Percentiles rank a stretch among this genome's conserved stretches.
These are phyloP conservation scores for Melanogaster broomeanus DNA, from an alignment of 768 basidiomycete genomes.

Conservation along the genomic window DNA sequence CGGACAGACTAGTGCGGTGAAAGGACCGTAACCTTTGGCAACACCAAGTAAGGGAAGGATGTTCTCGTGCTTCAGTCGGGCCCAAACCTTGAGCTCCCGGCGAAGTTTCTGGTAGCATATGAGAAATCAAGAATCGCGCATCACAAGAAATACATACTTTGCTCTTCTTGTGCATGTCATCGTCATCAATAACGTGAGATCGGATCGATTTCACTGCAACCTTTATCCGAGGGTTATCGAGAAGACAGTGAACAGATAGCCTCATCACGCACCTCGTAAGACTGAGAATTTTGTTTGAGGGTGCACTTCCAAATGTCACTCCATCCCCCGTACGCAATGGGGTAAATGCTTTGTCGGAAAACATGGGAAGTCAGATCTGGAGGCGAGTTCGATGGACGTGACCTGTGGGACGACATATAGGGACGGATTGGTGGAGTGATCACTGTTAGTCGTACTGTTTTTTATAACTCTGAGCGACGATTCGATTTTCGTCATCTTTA, in stretches of 20 bases:
- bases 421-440: background rate
- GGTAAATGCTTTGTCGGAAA: slow-evolving; percentile 11
- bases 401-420: background rate
- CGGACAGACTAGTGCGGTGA: slow-evolving; percentile 29
- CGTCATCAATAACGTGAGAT: slow-evolving; percentile 1
- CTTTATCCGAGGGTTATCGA: background rate
- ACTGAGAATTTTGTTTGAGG: slow-evolving; percentile 16
- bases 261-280: slow-evolving; percentile 18
- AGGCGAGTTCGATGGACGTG: background rate
- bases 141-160: background rate
- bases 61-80: slow-evolving; percentile 21
- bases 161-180: slow-evolving; percentile 6
- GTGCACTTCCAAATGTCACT: slow-evolving; percentile 27
- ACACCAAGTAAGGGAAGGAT: slow-evolving; percentile 24
- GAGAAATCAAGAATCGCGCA: background rate
- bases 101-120: slow-evolving; percentile 14
- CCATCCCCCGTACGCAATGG: slow-evolving; percentile 22
- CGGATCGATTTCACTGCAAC: slow-evolving; percentile 9
- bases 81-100: slow-evolving; percentile 29
- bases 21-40: slow-evolving; percentile 24
- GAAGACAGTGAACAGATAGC: background rate
- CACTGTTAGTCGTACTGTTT: background rate
- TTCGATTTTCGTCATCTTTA: background rate
- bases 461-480: background rate
- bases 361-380: background rate